Evolutionary conservation across 257 asterid genomes (phyloP), one percentile per base, ranked within the genome.

Genomic region (Penstemon barbatus): DNA sequence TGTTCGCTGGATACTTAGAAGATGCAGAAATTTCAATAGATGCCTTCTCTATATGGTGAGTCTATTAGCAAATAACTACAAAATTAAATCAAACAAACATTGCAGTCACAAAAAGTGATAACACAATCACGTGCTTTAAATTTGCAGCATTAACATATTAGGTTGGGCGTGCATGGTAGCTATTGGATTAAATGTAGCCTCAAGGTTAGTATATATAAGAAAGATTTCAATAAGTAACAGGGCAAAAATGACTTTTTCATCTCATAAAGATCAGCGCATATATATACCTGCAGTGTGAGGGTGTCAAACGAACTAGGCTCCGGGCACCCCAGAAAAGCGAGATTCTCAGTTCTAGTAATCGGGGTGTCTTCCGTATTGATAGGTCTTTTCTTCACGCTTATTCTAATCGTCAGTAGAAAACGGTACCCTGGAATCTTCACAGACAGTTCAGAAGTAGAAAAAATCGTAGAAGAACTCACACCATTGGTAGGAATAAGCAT

Each of bases 291-390:
- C 86, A 85, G 86, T 41, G 86, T 85, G 49, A 76, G 91, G 66
- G 85, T 82, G 55, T 79, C 91, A 5, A 82, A 85, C 40, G 91
- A 80, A 38, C 71, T 85, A 15, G 88, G 91, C 3, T 79, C 78
- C 2, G 61, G 65, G 5, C 79, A 63, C 12, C 91, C 91, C 1
- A 57, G 71, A 72, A 72, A 37, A 36, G 81, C 88, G 5, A 76
- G 76, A 61, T 74, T 85, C 61, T 51, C 91, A 6, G 84, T 55
- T 6, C 4, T 80, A 4, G 83, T 80, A n/a, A 75, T 78, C 36
- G 79, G 84, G 39, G 41, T 77, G 13, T 54, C 77, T 43, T 74
- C 85, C n/a, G 72, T 82, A 7, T n/a, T 77, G 9, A 3, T 73
- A 0, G 84, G 88, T 3, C 18, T 82, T 60, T 33, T 82, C 51